Evolutionary conservation across 371 early-diverging fungal genomes (phyloP).

Genomic region (Aphelidium insulamus): DNA sequence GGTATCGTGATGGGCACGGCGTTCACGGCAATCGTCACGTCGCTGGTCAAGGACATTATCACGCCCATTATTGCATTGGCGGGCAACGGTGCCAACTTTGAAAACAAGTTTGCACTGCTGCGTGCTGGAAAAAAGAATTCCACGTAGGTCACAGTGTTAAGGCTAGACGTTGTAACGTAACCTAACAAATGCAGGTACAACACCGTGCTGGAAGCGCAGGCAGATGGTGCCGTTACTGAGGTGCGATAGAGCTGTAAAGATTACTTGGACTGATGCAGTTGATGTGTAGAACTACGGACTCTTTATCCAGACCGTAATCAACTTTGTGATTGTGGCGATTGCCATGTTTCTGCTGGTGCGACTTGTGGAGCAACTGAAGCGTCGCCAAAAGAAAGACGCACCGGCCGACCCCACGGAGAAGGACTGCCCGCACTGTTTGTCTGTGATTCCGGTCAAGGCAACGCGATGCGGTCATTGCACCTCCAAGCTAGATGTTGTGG

Average conservation of each 20-base stretch:
- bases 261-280: no score
- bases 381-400: conserved; percentile 2
- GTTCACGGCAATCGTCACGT: conserved; percentile 16
- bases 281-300: conserved; percentile 11
- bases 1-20: conserved; percentile 29
- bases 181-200: background rate
- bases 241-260: no score
- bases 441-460: conserved; percentile 3
- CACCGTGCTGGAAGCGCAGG: conserved; percentile 3
- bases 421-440: conserved; percentile 8
- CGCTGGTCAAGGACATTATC: conserved; percentile 12
- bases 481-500: conserved; percentile 9
- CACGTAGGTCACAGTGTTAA: conserved; percentile 1
- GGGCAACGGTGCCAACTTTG: conserved; percentile 7
- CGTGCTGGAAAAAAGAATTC: conserved; percentile 2
- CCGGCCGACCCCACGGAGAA: conserved; percentile 7
- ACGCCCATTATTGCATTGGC: conserved; percentile 10
- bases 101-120: conserved; percentile 9
- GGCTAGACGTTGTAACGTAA: conserved; percentile 1
- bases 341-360: conserved; percentile 8
- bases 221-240: conserved; percentile 6
- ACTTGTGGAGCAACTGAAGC: conserved; percentile 7
- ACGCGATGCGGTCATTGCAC: conserved; percentile 8
- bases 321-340: conserved; percentile 9
- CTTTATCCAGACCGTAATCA: conserved; percentile 10